Percentiles rank a stretch among this genome's conserved stretches.
Conservation (phyloP, 129 eudicot species). For the Arctium minus region DNA sequence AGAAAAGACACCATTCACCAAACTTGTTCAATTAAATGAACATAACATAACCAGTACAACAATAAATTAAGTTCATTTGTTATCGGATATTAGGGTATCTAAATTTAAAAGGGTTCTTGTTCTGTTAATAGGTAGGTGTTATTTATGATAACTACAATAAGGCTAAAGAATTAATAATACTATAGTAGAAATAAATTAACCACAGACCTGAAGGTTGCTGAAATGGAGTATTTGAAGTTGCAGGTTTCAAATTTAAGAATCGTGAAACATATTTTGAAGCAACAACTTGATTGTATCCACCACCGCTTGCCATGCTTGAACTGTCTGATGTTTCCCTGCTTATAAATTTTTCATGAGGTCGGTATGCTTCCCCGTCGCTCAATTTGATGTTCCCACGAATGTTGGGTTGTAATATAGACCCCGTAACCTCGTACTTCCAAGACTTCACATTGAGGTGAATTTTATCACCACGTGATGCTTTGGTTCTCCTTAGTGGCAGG, state of each 20-base stretch:
- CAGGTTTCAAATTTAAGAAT: conserved; percentile 48
- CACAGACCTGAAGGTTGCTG: conserved; percentile 64
- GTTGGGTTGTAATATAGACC: conserved; percentile 92
- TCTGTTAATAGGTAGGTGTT: not conserved
- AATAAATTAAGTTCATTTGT: too few relatives aligned
- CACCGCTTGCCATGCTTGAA: conserved; percentile 1
- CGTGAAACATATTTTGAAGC: too few relatives aligned
- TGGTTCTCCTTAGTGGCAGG: conserved; percentile 71
- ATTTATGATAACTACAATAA: not conserved
- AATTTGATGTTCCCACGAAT: conserved; percentile 90
- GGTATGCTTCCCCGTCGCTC: conserved; percentile 94
- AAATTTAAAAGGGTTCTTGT: too few relatives aligned
- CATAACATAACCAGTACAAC: too few relatives aligned
- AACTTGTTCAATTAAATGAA: not conserved
- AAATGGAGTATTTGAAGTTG: conserved; percentile 51
- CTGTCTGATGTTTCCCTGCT: conserved; percentile 51
- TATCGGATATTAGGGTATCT: not conserved
- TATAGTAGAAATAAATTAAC: too few relatives aligned
- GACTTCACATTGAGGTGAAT: too few relatives aligned
- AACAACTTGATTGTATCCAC: too few relatives aligned
- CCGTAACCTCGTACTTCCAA: too few relatives aligned
- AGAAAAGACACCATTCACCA: not conserved
- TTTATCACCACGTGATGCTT: conserved; percentile 75
- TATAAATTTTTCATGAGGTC: conserved; percentile 88
- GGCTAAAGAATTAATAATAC: not conserved